phyloP scores from a whole-genome alignment of 176 grass and related monocot genomes.

The Elymus sibiricus region DNA sequence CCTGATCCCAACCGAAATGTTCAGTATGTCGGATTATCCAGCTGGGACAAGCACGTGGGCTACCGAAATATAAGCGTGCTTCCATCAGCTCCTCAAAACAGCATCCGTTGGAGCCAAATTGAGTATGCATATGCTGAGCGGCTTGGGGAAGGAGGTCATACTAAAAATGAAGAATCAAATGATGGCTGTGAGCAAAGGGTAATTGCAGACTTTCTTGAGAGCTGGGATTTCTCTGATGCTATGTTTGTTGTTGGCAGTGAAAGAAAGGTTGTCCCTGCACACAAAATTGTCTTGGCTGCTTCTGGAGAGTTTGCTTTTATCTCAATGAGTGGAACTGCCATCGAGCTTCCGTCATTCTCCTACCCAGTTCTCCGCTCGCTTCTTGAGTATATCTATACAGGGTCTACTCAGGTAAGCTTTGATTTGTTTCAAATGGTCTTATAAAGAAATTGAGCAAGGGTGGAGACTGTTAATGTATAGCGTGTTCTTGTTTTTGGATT shows the following conservation, averaged over 20 bases:
- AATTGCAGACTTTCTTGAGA: conserved; percentile 73
- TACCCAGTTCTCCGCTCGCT: conserved; percentile 74
- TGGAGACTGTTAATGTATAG: not conserved
- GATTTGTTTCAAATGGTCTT: conserved; percentile 10
- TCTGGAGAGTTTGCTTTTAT: conserved; percentile 66
- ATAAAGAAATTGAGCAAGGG: conserved; percentile 1
- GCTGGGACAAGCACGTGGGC: conserved; percentile 94
- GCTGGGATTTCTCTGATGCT: conserved; percentile 74
- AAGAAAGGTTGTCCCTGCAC: conserved; percentile 65
- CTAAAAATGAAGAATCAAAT: conserved; percentile 11
- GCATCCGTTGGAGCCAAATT: conserved; percentile 65
- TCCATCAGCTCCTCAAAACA: conserved; percentile 59
- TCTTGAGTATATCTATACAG: conserved; percentile 81
- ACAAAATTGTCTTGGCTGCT: conserved; percentile 71
- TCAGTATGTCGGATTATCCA: conserved; percentile 80
- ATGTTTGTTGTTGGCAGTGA: conserved; percentile 67
- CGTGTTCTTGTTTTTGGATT: conserved; percentile 21
- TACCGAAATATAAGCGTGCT: conserved; percentile 88
- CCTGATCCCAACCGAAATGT: conserved; percentile 61
- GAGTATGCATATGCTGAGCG: conserved; percentile 40
- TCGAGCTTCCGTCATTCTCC: conserved; percentile 61
- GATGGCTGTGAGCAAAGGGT: conserved; percentile 45
- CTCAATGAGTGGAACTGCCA: conserved; percentile 25
- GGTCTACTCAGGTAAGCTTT: conserved; percentile 69
- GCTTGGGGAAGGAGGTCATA: conserved; percentile 30